These are phyloP conservation scores for Pythium periplocum DNA, from an alignment of 352 stramenopile genomes.

Conservation along the genomic window DNA sequence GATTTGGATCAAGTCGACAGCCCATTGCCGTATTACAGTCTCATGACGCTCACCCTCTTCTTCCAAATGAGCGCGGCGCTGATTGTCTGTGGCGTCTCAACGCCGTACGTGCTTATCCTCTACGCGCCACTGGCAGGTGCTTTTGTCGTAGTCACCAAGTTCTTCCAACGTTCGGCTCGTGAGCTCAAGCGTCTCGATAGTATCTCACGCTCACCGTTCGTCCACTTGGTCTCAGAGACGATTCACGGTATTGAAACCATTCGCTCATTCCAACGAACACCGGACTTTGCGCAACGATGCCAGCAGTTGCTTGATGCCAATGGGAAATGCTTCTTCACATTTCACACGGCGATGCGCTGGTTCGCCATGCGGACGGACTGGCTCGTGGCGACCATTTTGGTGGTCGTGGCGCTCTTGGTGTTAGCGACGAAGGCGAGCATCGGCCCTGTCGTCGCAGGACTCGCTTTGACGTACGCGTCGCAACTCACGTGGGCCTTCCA, in stretches of 20 bases:
- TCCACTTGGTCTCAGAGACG: slow-evolving; percentile 82
- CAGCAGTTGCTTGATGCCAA: slow-evolving; percentile 13
- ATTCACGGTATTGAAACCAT: slow-evolving; percentile 89
- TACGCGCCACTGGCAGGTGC: slow-evolving; percentile 25
- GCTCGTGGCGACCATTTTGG: slow-evolving; percentile 6
- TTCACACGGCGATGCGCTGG: slow-evolving; percentile 2
- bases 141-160: slow-evolving; percentile 31
- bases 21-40: slow-evolving; percentile 10
- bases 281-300: slow-evolving; percentile 3
- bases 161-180: slow-evolving; percentile 53
- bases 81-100: slow-evolving; percentile 37
- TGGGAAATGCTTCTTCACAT: slow-evolving; percentile 12
- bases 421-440: slow-evolving; percentile 1
- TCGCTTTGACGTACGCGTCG: slow-evolving; percentile 15
- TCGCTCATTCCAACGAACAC: slow-evolving; percentile 27
- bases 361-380: slow-evolving; percentile 18
- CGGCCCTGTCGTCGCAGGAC: slow-evolving; percentile 4
- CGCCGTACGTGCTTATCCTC: slow-evolving; percentile 16
- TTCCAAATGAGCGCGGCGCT: background rate
- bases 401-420: slow-evolving; percentile 6
- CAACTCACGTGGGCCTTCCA: slow-evolving; percentile 34
- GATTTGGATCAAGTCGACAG: slow-evolving; percentile 21
- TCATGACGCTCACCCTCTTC: slow-evolving; percentile 2
- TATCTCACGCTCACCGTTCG: slow-evolving; percentile 73
- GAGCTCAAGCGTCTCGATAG: slow-evolving; percentile 91